phyloP scores from a whole-genome alignment of 2,329 filamentous ascomycete species.

The Pyrenophora seminiperda region DNA sequence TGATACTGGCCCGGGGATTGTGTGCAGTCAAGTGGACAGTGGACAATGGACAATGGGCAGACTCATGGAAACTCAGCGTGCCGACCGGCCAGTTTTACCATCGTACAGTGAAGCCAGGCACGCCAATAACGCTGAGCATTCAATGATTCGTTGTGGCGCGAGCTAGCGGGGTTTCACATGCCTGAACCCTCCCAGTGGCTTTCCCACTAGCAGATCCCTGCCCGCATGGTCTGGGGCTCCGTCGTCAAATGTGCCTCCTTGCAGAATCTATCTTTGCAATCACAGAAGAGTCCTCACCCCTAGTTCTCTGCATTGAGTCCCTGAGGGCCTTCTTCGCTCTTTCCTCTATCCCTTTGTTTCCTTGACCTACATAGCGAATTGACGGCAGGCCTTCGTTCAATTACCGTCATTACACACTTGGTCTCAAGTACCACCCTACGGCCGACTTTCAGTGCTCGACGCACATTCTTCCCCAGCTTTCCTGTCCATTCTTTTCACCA shows the following conservation, averaged over 20 bases:
- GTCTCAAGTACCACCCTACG: slow-evolving; percentile 21
- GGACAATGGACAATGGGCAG: not conserved
- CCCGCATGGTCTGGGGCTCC: slow-evolving; percentile 19
- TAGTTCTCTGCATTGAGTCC: slow-evolving; percentile 21
- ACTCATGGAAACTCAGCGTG: slow-evolving; percentile 8
- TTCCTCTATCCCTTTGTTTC: slow-evolving; percentile 25
- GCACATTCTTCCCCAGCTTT: slow-evolving; percentile 35
- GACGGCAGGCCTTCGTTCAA: slow-evolving; percentile 42
- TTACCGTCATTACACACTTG: slow-evolving; percentile 29
- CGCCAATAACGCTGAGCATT: slow-evolving; percentile 11
- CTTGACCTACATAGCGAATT: slow-evolving; percentile 18
- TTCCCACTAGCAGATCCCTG: slow-evolving; percentile 28
- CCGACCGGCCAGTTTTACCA: slow-evolving; percentile 10
- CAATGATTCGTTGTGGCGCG: slow-evolving; percentile 30
- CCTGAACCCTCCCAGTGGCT: slow-evolving; percentile 20
- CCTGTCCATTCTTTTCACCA: slow-evolving; percentile 18
- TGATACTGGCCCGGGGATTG: too few species aligned
- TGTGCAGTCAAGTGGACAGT: too few species aligned
- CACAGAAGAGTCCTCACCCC: slow-evolving; percentile 10
- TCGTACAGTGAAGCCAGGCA: slow-evolving; percentile 7
- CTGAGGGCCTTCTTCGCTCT: slow-evolving; percentile 28
- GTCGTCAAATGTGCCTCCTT: slow-evolving; percentile 15
- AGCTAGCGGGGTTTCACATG: slow-evolving; percentile 25
- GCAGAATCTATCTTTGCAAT: slow-evolving; percentile 20
- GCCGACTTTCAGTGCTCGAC: slow-evolving; percentile 38